Conservation (phyloP, 1,284 basidiomycete species). For the Afroboletus lepidellus region DNA sequence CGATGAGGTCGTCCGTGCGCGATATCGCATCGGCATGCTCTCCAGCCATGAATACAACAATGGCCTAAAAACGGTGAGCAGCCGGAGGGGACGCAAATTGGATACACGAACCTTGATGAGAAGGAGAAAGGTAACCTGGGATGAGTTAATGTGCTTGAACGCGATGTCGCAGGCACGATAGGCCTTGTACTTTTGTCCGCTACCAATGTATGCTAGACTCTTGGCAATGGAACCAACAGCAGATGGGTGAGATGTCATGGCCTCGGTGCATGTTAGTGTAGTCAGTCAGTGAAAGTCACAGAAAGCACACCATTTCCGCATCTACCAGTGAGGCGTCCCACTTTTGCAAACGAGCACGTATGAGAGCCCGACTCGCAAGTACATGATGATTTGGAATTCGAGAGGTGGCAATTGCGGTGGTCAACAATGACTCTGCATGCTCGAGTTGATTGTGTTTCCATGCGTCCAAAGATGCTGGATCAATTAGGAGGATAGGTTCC, state of each 20-base stretch:
- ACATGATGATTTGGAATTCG: neutral
- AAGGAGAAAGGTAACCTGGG: neutral
- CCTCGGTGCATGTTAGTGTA: neutral
- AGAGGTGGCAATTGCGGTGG: neutral
- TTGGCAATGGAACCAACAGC: neutral
- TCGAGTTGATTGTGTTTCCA: neutral
- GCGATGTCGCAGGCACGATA: neutral
- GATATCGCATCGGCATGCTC: neutral
- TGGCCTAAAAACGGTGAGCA: neutral
- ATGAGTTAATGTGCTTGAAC: neutral
- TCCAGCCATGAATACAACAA: neutral
- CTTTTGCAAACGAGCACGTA: neutral
- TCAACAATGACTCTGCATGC: neutral
- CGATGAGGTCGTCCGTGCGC: too few species aligned
- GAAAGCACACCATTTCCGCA: neutral
- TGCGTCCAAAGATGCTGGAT: neutral
- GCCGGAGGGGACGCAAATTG: too few species aligned
- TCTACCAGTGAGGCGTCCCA: neutral
- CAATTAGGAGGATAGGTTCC: neutral
- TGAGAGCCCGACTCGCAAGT: neutral
- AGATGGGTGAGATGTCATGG: neutral
- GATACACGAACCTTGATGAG: neutral
- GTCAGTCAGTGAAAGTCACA: neutral
- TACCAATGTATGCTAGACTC: neutral
- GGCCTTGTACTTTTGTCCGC: neutral